These are phyloP conservation scores for Oenanthe javanica DNA, from an alignment of 140 eudicot genomes.

Conservation along the genomic window DNA sequence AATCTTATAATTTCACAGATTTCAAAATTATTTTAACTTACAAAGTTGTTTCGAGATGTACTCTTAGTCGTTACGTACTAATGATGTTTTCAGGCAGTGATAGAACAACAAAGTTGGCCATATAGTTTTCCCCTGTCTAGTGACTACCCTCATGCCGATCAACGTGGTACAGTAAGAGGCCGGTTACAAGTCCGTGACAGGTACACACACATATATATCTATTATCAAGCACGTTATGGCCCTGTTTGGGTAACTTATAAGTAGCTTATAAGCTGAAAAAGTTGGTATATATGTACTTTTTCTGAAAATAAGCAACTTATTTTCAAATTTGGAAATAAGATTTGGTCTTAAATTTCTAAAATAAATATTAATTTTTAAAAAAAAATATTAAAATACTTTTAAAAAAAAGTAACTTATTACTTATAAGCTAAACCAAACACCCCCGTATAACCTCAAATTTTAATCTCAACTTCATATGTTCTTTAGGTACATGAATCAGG, in stretches of 20 bases:
- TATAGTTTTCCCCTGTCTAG: constrained; percentile 51
- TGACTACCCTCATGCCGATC: constrained; percentile 35
- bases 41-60: not conserved
- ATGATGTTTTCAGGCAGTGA: constrained; percentile 28
- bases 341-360: too few species aligned
- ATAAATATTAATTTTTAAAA: too few species aligned
- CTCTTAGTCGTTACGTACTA: not conserved
- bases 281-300: too few species aligned
- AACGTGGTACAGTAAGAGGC: constrained; percentile 49
- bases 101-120: constrained; percentile 60
- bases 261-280: too few species aligned
- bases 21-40: not conserved
- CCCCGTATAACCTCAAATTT: not conserved
- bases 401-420: too few species aligned
- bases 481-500: constrained; percentile 6
- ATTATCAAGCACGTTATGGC: not conserved
- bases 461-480: not conserved
- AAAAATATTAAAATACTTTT: too few species aligned
- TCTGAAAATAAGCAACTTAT: too few species aligned
- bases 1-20: not conserved
- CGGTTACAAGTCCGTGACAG: constrained; percentile 49
- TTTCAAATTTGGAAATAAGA: too few species aligned
- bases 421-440: too few species aligned
- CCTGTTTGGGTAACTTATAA: too few species aligned
- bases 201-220: constrained; percentile 11